A percentile compares a stretch with the other conserved stretches of the same genome.
phyloP scores from a whole-genome alignment of 2,329 filamentous ascomycete species.

The Lasiodiplodia sp. region DNA sequence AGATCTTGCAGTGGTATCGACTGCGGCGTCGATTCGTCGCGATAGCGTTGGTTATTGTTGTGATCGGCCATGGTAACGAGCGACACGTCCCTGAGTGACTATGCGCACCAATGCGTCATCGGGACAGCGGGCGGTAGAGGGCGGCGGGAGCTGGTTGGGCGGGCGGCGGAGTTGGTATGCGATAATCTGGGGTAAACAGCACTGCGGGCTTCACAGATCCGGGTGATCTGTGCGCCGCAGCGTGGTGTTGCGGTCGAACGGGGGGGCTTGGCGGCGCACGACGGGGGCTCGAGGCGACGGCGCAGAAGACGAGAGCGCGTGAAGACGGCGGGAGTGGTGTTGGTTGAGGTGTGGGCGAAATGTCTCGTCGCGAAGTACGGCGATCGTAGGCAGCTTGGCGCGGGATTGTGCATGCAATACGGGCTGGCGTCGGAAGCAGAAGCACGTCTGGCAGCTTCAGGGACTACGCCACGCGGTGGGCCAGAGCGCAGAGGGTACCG shows the following conservation, averaged over 20 bases:
- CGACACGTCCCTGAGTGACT: neutral
- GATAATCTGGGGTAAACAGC: conserved; percentile 31
- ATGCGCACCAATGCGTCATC: conserved; percentile 23
- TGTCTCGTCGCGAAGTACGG: conserved; percentile 22
- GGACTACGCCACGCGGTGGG: conserved; percentile 15
- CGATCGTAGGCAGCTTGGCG: conserved; percentile 24
- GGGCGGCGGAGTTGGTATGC: conserved; percentile 12
- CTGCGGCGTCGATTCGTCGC: conserved; percentile 58
- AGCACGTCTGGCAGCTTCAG: conserved; percentile 17
- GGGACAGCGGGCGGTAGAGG: neutral
- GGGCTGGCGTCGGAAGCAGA: conserved; percentile 17
- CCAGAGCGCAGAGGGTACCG: conserved; percentile 9
- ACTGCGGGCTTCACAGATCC: conserved; percentile 27
- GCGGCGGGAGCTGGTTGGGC: conserved; percentile 14
- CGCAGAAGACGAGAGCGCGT: conserved; percentile 10
- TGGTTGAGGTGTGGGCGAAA: conserved; percentile 23
- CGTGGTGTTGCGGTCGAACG: conserved; percentile 25
- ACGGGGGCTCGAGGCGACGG: neutral
- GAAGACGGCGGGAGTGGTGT: neutral
- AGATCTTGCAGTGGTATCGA: conserved; percentile 75
- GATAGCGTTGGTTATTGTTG: conserved; percentile 40
- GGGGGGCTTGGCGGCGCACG: conserved; percentile 12
- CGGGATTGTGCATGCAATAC: conserved; percentile 26
- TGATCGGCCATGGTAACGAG: conserved; percentile 27
- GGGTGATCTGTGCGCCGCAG: conserved; percentile 30